Conservation (phyloP, 208 protist genomes). For the Kentomonas sorsogonicus region DNA sequence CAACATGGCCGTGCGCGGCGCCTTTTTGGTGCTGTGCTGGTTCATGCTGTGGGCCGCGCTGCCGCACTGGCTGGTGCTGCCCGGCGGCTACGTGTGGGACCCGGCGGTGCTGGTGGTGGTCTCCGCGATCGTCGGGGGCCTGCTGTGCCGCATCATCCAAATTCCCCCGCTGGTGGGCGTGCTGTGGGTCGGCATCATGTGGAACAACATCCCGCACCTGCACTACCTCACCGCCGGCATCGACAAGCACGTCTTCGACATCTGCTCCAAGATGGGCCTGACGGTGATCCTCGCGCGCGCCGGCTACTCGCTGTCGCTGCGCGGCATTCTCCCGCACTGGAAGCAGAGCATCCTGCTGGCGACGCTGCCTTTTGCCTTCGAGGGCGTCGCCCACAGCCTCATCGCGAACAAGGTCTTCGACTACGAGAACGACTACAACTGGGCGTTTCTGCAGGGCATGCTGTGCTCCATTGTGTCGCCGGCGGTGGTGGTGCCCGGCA, state of each 20-base stretch:
- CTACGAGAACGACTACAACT: conserved; percentile 67
- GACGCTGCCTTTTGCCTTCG: conserved; percentile 56
- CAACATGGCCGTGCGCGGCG: conserved; percentile 55
- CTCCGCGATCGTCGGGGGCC: conserved; percentile 51
- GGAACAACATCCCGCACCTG: conserved; percentile 69
- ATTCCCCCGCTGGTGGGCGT: conserved; percentile 76
- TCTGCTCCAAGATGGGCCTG: conserved; percentile 60
- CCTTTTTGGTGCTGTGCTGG: conserved; percentile 57
- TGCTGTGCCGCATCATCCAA: conserved; percentile 66
- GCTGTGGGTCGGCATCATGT: conserved; percentile 74
- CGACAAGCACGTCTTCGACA: conserved; percentile 38
- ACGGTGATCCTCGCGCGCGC: conserved; percentile 71
- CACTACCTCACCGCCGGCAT: conserved; percentile 63
- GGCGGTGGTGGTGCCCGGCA: conserved; percentile 67
- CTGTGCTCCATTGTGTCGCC: conserved; percentile 71
- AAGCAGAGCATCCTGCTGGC: conserved; percentile 55
- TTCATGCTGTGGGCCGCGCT: conserved; percentile 67
- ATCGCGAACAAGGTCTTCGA: conserved; percentile 66
- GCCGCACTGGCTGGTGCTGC: conserved; percentile 47
- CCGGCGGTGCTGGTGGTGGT: conserved; percentile 54
- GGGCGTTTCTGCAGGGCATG: conserved; percentile 75
- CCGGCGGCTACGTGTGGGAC: conserved; percentile 76
- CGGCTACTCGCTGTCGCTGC: conserved; percentile 62
- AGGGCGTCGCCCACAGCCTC: conserved; percentile 58
- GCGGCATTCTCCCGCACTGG: conserved; percentile 67